Evolutionary conservation across 306 rosid genomes (phyloP), one percentile per base, ranked within the genome.

Genomic region (Rosa chinensis): DNA sequence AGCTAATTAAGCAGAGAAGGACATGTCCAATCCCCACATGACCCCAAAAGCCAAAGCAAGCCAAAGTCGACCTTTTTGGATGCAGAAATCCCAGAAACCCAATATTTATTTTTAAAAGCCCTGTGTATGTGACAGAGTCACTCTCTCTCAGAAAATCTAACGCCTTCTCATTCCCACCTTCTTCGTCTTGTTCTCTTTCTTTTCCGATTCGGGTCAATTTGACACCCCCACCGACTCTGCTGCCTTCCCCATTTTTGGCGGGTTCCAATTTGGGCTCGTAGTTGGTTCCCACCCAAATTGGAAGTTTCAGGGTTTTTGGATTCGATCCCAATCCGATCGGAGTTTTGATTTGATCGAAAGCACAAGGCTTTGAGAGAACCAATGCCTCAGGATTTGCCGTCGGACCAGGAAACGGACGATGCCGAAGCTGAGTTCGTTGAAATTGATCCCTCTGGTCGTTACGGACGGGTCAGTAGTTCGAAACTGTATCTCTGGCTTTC

Each of bases 381-480:
- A 32, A 32, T 32, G 37, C 37, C 37, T 32, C 37, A 32, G 79
- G 98, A 88, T 55, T 82, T 84, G 64, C 72, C 92, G 55, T 78
- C 81, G 48, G 99, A 91, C 6, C 94, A 77, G 70, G 97, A 93
- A 78, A 84, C 77, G 4, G 94, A 89, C 63, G 92, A 89, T 59
- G 77, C 91, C 7, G 97, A 90, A 75, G 16, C 61, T 56, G 96
- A 89, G 84, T 96, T 96, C 74, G 93, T 83, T 28, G 98, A 96
- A 89, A 74, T 91, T 84, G 99, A 96, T 89, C 98, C 98, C 18
- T 83, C 91, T 5, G 82, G 92, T 82, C 92, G 99, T 49, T 96
- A 91, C 64, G 98, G 99, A 78, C 97, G 99, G 94, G 98, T 92
- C 70, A 40, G 92, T 89, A 69, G 47, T 63, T 42, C 4, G 1